Percentiles rank a stretch among this genome's conserved stretches.
phyloP scores from a whole-genome alignment of 768 basidiomycete species.

The Boletus subcaerulescens region DNA sequence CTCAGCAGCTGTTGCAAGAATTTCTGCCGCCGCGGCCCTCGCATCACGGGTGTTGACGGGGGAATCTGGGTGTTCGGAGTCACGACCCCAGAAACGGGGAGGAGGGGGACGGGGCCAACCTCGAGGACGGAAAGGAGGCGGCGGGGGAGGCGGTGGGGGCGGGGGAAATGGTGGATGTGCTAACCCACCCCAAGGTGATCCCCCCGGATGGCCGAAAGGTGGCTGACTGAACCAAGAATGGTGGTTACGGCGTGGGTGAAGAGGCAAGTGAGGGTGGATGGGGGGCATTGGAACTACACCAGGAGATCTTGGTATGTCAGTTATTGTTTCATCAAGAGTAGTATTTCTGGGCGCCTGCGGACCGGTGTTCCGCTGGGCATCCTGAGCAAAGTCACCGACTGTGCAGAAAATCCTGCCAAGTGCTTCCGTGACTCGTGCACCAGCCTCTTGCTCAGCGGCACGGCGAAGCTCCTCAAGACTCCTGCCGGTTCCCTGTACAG shows the following conservation, averaged over 20 bases:
- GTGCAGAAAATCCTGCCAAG: slow-evolving; percentile 56
- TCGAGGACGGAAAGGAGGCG: slow-evolving; percentile 2
- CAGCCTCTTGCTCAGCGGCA: slow-evolving; percentile 61
- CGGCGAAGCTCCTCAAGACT: slow-evolving; percentile 46
- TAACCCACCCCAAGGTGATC: slow-evolving; percentile 17
- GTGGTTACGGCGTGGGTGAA: slow-evolving; percentile 18
- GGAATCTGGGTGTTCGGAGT: neutral
- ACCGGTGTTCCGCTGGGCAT: slow-evolving; percentile 7
- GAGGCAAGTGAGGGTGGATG: slow-evolving; percentile 17
- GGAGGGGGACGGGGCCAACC: slow-evolving; percentile 29
- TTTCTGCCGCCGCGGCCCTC: slow-evolving; percentile 13
- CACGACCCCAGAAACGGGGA: slow-evolving; percentile 17
- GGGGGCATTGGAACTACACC: slow-evolving; percentile 11
- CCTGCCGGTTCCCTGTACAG: slow-evolving; percentile 36
- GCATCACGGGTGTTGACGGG: slow-evolving; percentile 1
- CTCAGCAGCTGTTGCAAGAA: slow-evolving; percentile 19
- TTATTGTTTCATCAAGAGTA: neutral
- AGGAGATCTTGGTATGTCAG: slow-evolving; percentile 6
- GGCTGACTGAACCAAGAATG: slow-evolving; percentile 26
- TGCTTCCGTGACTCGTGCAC: slow-evolving; percentile 58
- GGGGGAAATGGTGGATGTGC: slow-evolving; percentile 22
- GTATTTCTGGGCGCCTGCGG: slow-evolving; percentile 1
- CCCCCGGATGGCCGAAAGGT: slow-evolving; percentile 3
- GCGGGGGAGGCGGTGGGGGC: slow-evolving; percentile 8
- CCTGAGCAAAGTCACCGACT: slow-evolving; percentile 39